Base-by-base conservation (phyloP, 371 early-diverging fungal species). In the Amoeboaphelidium protococcarum region DNA sequence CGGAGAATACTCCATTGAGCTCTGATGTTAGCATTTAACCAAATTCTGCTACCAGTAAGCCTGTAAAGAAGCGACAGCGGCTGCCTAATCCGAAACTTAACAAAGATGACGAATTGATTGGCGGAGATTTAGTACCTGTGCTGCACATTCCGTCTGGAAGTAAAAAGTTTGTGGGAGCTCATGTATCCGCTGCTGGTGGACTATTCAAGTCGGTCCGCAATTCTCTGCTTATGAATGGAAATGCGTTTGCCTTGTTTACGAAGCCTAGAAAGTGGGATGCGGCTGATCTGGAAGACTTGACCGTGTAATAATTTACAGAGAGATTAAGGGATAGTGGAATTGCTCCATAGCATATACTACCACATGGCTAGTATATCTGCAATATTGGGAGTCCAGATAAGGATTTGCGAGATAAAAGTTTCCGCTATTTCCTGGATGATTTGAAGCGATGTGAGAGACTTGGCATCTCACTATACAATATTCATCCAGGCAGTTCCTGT, bases 301-400 rank as follows among this genome's bases (percentile, higher is more conserved):
- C 47, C 3, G 49, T 54, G 19, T 37, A 43, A 20, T 46, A 45
- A 23, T 68, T 68, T 49, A 52, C 48, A 22, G 19, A 23, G n/a
- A 25, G 42, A 3, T 50, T 50, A 25, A n/a, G 25, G 13, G 41
- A 44, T 19, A 45, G 52, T 45, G 41, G 45, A 13, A 57, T 57
- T 48, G 37, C 55, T 21, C 27, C 59, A 2, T 44, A 31, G 1
- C 46, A 48, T 43, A 53, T 74, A 23, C 48, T 77, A 10, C 75
- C 75, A 2, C 78, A 77, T 52, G 74, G 70, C 2, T 63, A 63
- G 23, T 77, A 77, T 51, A 58, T 77, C n/a, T 62, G 73, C 24
- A 77, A 77, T 54, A 48, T 77, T 12, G 75, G 66, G 1, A 69
- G 68, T 56, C 64, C 64, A 0, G 71, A 71, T 48, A 44, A 48